Conservation (phyloP, 2,329 filamentous ascomycete genomes). For the Elsinoe arachidis region DNA sequence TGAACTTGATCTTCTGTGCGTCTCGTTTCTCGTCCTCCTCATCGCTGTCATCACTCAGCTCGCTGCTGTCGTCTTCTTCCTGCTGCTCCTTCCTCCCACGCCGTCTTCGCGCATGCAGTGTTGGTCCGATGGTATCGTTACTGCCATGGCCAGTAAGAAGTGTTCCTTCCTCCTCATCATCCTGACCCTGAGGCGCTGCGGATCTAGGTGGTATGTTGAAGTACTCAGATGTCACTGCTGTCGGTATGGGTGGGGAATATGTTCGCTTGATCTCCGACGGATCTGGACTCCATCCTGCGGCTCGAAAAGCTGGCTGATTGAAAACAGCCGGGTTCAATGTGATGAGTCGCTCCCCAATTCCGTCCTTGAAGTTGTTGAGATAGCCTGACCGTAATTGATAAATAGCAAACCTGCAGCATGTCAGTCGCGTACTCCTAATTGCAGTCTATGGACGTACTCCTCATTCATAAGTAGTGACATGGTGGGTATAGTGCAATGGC, state of each 20-base stretch:
- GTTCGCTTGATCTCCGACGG: conserved; percentile 70
- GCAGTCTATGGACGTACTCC: conserved; percentile 18
- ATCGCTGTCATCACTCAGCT: conserved; percentile 76
- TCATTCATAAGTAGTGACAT: conserved; percentile 33
- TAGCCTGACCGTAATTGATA: conserved; percentile 77
- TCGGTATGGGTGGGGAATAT: conserved; percentile 78
- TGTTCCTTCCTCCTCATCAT: conserved; percentile 61
- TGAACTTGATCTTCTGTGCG: conserved; percentile 87
- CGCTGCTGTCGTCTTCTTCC: conserved; percentile 79
- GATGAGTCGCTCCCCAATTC: conserved; percentile 75
- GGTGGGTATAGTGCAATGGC: conserved; percentile 8
- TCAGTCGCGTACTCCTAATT: not conserved
- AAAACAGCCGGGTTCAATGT: conserved; percentile 71
- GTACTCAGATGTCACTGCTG: conserved; percentile 67
- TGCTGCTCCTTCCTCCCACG: conserved; percentile 59
- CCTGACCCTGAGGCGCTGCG: conserved; percentile 44
- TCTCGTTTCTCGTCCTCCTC: conserved; percentile 64
- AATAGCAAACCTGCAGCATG: conserved; percentile 56
- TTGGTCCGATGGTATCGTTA: conserved; percentile 60
- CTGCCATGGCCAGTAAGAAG: conserved; percentile 59
- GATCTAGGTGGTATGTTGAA: conserved; percentile 63
- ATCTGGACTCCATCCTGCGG: conserved; percentile 70
- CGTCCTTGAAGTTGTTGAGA: conserved; percentile 70
- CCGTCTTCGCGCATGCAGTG: conserved; percentile 54
- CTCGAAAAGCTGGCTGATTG: conserved; percentile 73